phyloP scores from a whole-genome alignment of 208 protist genomes.

The Acanthamoeba quina region DNA sequence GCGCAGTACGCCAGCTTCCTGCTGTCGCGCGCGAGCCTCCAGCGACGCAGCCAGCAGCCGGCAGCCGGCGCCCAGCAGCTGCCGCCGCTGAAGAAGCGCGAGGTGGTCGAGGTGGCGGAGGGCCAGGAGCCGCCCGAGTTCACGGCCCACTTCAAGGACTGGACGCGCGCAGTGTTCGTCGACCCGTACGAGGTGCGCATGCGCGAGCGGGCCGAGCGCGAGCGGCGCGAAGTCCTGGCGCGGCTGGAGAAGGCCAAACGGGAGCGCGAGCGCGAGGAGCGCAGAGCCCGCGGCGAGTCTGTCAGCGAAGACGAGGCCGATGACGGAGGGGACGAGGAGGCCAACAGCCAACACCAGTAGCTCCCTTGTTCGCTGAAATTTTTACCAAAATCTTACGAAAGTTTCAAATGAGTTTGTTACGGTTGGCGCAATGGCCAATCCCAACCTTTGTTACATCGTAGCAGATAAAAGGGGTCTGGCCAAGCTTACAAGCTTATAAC shows the following conservation, averaged over 20 bases:
- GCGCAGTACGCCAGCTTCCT: slow-evolving; percentile 46
- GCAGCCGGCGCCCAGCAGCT: no score
- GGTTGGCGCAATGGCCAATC: no score
- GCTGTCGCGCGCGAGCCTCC: slow-evolving; percentile 5
- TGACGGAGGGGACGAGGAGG: not conserved
- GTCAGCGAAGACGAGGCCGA: not conserved
- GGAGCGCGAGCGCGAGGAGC: slow-evolving; percentile 27
- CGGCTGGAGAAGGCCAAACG: not conserved
- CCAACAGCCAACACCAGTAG: no score
- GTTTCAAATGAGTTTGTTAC: no score
- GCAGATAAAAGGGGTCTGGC: no score
- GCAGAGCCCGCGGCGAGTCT: not conserved
- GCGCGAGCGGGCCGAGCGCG: slow-evolving; percentile 36
- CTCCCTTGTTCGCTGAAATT: no score
- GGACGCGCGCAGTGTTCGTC: slow-evolving; percentile 49
- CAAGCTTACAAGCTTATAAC: no score
- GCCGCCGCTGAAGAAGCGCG: slow-evolving; percentile 28
- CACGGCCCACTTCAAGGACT: slow-evolving; percentile 63
- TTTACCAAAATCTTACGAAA: no score
- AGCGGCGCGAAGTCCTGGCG: not conserved
- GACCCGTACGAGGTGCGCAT: slow-evolving; percentile 69
- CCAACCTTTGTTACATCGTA: no score
- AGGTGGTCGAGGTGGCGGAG: slow-evolving; percentile 42
- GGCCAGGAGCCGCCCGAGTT: slow-evolving; percentile 41
- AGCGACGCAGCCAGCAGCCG: not conserved